Conservation (phyloP, 163 green algal genomes). For the Prototheca cutis region DNA sequence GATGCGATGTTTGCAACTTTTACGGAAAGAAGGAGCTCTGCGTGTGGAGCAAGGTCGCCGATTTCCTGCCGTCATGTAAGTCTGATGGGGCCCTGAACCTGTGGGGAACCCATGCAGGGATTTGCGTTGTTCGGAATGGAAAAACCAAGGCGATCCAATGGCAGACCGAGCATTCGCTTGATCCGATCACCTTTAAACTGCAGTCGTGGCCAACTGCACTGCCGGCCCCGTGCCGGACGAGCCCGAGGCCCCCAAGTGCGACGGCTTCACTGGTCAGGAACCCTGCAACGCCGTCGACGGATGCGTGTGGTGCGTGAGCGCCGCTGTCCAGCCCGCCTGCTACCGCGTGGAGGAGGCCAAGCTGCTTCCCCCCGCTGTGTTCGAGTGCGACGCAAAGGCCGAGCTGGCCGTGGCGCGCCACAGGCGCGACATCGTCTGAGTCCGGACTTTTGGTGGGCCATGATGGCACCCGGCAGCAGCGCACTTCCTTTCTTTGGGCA, state of each 20-base stretch:
- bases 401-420: not conserved
- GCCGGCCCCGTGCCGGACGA: not conserved
- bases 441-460: no score
- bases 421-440: not conserved
- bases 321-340: slow-evolving; percentile 19
- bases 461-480: no score
- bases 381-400: slow-evolving; percentile 14
- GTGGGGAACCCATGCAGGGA: no score
- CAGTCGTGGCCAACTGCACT: not conserved
- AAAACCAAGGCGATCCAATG: no score
- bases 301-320: slow-evolving; percentile 24
- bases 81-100: no score
- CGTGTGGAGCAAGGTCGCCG: not conserved
- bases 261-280: not conserved
- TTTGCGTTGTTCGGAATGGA: no score
- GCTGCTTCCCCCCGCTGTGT: slow-evolving; percentile 25
- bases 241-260: not conserved
- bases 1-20: not conserved
- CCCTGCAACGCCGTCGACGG: not conserved
- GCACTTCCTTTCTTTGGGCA: not conserved
- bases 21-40: not conserved
- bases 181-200: no score
- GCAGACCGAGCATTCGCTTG: no score
- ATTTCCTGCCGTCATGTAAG: not conserved
- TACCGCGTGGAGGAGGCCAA: slow-evolving; percentile 22